phyloP scores from a whole-genome alignment of 129 eudicot species.

The Calendula officinalis region DNA sequence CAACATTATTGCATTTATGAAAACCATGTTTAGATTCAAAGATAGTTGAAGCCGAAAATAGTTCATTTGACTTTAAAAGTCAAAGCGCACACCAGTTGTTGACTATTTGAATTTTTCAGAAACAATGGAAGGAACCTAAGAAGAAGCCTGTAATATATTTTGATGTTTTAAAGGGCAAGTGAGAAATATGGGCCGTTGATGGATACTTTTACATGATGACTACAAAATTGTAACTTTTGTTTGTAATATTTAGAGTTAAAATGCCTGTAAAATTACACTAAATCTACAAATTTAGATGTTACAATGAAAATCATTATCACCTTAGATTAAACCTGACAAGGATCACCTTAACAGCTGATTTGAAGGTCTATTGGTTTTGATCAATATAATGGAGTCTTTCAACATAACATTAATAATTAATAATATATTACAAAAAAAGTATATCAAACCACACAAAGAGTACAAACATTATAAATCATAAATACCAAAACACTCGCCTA shows the following conservation, averaged over 20 bases:
- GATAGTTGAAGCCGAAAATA: not conserved
- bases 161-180: conserved; percentile 3
- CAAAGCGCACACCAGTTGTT: not conserved
- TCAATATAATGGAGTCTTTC: too few relatives aligned
- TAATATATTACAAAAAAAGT: too few relatives aligned
- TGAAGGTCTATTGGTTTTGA: too few relatives aligned
- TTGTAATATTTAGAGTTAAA: conserved; percentile 1
- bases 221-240: not conserved
- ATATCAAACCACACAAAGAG: too few relatives aligned
- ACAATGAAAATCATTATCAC: too few relatives aligned
- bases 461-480: too few relatives aligned
- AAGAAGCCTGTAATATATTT: conserved; percentile 11
- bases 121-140: conserved; percentile 18
- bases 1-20: not conserved
- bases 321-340: too few relatives aligned
- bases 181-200: not conserved
- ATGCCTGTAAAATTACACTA: not conserved
- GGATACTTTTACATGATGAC: conserved; percentile 4
- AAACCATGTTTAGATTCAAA: not conserved
- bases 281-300: too few relatives aligned
- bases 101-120: conserved; percentile 15
- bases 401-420: too few relatives aligned
- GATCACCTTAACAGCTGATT: too few relatives aligned
- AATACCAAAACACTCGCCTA: too few relatives aligned
- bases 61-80: conserved; percentile 6